Evolutionary conservation across 768 basidiomycete species (phyloP).

Genomic region (Tricholoma flavovirens): DNA sequence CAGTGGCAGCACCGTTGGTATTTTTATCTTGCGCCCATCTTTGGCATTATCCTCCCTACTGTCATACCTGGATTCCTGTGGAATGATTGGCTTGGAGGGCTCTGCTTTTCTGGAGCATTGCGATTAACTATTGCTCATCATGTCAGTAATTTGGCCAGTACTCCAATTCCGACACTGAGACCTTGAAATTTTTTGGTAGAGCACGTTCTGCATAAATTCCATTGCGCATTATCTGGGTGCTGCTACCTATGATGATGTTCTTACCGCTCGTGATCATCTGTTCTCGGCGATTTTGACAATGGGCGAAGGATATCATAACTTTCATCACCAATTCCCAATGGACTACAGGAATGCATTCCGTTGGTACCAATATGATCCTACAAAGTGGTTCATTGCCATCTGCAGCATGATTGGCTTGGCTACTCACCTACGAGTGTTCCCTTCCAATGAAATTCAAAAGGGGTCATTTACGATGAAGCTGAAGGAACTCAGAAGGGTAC

Average conservation of each 20-base stretch:
- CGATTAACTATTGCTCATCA: slow-evolving; percentile 77
- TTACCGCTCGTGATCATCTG: slow-evolving; percentile 73
- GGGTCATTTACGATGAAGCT: slow-evolving; percentile 80
- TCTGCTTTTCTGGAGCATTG: slow-evolving; percentile 69
- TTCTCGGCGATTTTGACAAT: slow-evolving; percentile 79
- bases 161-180: slow-evolving; percentile 3
- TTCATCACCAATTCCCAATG: slow-evolving; percentile 89
- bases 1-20: slow-evolving; percentile 78
- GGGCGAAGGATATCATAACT: slow-evolving; percentile 89
- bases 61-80: slow-evolving; percentile 66
- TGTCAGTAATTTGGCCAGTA: slow-evolving; percentile 37
- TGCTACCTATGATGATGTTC: slow-evolving; percentile 75
- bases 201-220: slow-evolving; percentile 87
- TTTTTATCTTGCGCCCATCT: slow-evolving; percentile 51
- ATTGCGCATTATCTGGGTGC: slow-evolving; percentile 82
- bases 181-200: slow-evolving; percentile 31
- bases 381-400: slow-evolving; percentile 88
- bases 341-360: slow-evolving; percentile 74
- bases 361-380: slow-evolving; percentile 89
- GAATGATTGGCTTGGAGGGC: slow-evolving; percentile 73
- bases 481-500: slow-evolving; percentile 59
- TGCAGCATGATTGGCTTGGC: slow-evolving; percentile 65
- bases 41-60: slow-evolving; percentile 69
- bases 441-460: slow-evolving; percentile 83
- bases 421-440: slow-evolving; percentile 78